Evolutionary conservation across 805 yeast genomes (phyloP), one percentile per base, ranked within the genome.

Genomic region (Huiozyma naganishii): DNA sequence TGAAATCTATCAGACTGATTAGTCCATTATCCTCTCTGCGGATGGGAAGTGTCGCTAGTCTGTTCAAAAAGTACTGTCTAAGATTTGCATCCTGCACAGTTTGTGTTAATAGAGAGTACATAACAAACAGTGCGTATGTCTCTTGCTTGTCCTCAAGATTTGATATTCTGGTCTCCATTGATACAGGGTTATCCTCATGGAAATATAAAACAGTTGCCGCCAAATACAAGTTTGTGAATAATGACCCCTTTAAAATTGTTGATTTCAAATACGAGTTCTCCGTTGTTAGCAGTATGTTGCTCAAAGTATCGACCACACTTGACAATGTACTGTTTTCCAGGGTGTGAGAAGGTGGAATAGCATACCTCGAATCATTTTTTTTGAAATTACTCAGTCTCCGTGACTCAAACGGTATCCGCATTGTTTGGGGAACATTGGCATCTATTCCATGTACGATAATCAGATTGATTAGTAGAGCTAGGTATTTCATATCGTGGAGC

Each of bases 401-500:
- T 49, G 77, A 72, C 4, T 72, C 79, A 28, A 81, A 55, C 0
- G 90, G 84, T 2, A 85, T 71, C 1, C 88, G 84, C 23, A 79
- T 68, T 2, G 73, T 73, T 7, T 58, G 46, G 0, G 79, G 74
- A 0, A 86, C 48, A 41, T 76, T 73, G 0, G 88, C 76, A 51
- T 81, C 82, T 0, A 90, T 69, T 0, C 95, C 89, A 49, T 79
- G 81, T 1, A 82, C 61, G 0, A 88, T 75, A 1, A 89, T 67
- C 8, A 82, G 45, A 49, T 80, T 82, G 13, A 83, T 60, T 37
- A 90, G 56, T 23, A 70, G 73, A 32, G 83, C 80, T 44, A 92
- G 74, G 4, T 76, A 72, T 57, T 79, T 83, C 72, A 90, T 79
- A 58, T 92, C 97, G 53, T 86, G 88, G 7, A 90, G 68, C 0